Evolutionary conservation across 371 early-diverging fungal species (phyloP), one percentile per base, ranked within the genome.

Genomic region (Lichtheimia ornata): DNA sequence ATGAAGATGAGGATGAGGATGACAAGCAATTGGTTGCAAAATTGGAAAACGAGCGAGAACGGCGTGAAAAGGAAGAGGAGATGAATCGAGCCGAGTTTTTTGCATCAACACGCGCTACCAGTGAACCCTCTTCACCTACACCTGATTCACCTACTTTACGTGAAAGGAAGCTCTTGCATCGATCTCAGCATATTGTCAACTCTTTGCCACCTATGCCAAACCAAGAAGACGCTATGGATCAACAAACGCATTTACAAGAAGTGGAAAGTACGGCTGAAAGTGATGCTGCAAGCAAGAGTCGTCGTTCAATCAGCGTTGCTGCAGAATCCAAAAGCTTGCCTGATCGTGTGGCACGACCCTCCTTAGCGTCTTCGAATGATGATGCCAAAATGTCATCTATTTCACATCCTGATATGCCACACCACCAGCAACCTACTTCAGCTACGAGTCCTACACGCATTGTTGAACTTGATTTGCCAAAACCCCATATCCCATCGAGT

Each of bases 51-150:
- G 58, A 70, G 20, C 70, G 72, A 13, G 62, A 64, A 13, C 67
- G 64, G 15, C 63, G 64, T 15, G 70, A 72, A 54, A 72, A 76
- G 30, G 70, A 72, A 15, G 73, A 76, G 28, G 74, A 76, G 28
- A 42, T 53, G 7, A 66, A 49, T 2, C 66, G 73, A 17, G 70
- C 61, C 11, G 69, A 71, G n/a, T 67, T 69, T 20, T 71, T 73
- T 49, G 28, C 57, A 42, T 40, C 58, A 30, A 41, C 27, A 11
- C 2, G 57, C 4, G 24, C 52, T 13, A 57, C 43, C 28, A 28
- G 28, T 35, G 35, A 35, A 35, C 35, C 35, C 5, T 35, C 35
- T 35, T 35, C 35, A 35, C 35, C 35, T 35, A 35, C 35, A 35
- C 35, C 35, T 35, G 35, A 35, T 35, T 35, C 35, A 35, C 35